phyloP scores from a whole-genome alignment of 163 green algal genomes.

The Scenedesmus sp. region DNA sequence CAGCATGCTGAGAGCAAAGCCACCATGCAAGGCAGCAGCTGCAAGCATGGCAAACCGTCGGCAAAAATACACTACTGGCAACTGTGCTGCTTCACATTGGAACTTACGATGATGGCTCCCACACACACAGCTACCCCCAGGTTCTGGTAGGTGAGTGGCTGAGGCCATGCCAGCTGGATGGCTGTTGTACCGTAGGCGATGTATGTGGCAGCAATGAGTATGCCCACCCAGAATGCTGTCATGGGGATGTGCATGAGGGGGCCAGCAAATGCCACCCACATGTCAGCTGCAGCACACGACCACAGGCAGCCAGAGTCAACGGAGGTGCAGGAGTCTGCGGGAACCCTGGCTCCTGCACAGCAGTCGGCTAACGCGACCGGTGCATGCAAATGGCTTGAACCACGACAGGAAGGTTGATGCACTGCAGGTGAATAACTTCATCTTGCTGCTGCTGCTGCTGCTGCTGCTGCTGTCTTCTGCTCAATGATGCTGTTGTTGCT shows the following conservation, averaged over 20 bases:
- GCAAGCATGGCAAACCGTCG: background rate
- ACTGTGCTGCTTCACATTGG: background rate
- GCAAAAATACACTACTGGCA: background rate
- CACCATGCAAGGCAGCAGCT: background rate
- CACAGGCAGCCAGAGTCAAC: background rate
- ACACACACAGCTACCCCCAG: constrained; percentile 40
- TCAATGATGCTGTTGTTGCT: background rate
- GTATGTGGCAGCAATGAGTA: constrained; percentile 31
- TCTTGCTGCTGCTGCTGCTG: background rate
- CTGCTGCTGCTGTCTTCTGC: background rate
- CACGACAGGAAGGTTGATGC: background rate
- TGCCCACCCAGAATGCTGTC: constrained; percentile 69
- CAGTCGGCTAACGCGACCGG: background rate
- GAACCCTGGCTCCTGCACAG: background rate
- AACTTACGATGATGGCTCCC: constrained; percentile 17
- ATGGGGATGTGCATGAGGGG: constrained; percentile 84
- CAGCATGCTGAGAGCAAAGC: too few species aligned
- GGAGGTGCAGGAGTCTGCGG: too few species aligned
- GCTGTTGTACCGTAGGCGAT: constrained; percentile 37
- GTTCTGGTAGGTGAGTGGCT: constrained; percentile 8
- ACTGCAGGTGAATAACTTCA: background rate
- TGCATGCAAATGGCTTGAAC: too few species aligned
- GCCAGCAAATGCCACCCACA: constrained; percentile 79
- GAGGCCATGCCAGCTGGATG: constrained; percentile 19
- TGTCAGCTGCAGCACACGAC: constrained; percentile 63